Base-by-base conservation (phyloP, 1,284 basidiomycete genomes). In the Cyathus olla region DNA sequence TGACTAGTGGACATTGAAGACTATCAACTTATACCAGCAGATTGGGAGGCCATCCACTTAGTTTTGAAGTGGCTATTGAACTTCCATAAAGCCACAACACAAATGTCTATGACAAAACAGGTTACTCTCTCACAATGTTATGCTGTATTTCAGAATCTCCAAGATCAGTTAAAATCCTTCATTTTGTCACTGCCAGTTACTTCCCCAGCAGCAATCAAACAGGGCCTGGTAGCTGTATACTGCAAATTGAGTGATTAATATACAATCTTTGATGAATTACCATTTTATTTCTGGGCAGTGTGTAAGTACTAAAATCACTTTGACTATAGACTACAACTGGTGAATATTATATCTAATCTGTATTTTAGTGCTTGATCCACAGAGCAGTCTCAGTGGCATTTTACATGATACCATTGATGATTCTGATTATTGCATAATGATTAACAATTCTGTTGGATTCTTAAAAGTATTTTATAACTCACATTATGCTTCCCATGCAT, bases 81-180 rank as follows among this genome's bases (percentile, higher is more conserved):
- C 8, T 72, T 75, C 46, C 59, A 67, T 3, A n/a, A n/a, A n/a
- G n/a, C 69, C 15, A 80, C 66, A 0, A 66, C 52, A 0, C 47
- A 74, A 35, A 76, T 76, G 72, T 76, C 72, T 3, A 28, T 61
- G 2, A 76, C 73, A 2, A 60, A 60, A 15, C 40, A 52, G 0
- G 63, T 72, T 2, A 73, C 67, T 64, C 58, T 73, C 8, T 73
- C 71, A 1, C 59, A 66, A 8, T 66, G 59, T 0, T 63, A 66
- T 40, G 66, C 69, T 1, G 58, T 68, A 29, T 72, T 72, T 44
- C 63, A 66, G 4, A 70, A 67, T 3, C 70, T 75, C 4, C 71
- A 75, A 57, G 65, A 71, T 3, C 42, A 72, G 17, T 40, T 75
- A 17, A 28, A 49, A 13, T 15, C 13, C 13, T 13, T 24, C 22